Base-by-base conservation (phyloP, 768 basidiomycete species). In the Russula sp. region DNA sequence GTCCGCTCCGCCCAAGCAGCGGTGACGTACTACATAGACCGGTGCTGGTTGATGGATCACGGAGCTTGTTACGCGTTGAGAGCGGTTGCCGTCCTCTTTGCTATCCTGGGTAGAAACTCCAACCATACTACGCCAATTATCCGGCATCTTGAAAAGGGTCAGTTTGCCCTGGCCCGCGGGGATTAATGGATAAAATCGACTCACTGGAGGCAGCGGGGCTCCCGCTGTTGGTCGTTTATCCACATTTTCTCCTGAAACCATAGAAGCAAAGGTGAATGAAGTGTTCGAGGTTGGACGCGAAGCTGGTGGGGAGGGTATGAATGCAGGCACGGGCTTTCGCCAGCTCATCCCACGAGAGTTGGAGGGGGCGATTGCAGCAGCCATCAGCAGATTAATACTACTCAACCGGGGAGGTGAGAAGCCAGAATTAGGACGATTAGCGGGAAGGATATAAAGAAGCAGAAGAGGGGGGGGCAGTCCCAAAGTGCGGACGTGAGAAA, bases 261-360 rank as follows among this genome's bases (percentile, higher is more conserved):
- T 22, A 32, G 53, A 18, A 31, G 53, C 10, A 14, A 22, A 20
- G 13, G 54, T 39, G 48, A 64, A 63, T 22, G 40, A 44, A 39
- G 73, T 68, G 5, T 56, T 42, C 7, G 59, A 66, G 22, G 60
- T 56, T 34, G 64, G 63, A 37, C 64, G 64, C 20, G 65, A 60
- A 22, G 18, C 45, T 13, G 67, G 67, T 7, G 67, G 67, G 20
- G 67, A 50, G 16, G 67, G 67, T 11, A 68, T 60, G 49, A 55
- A 68, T 14, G n/a, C 44, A 8, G 67, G 67, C 22, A 58, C 67
- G 11, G 67, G 67, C 34, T 68, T 68, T 40, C 67, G 65, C 67
- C 67, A 68, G 42, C 62, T 40, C 58, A 59, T 60, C 20, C 57
- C 66, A 37, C 59, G 57, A 45, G 61, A 57, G 59, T 53, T 52